Conservation (phyloP, 2,329 filamentous ascomycete species). For the Lachnellula hyalina region DNA sequence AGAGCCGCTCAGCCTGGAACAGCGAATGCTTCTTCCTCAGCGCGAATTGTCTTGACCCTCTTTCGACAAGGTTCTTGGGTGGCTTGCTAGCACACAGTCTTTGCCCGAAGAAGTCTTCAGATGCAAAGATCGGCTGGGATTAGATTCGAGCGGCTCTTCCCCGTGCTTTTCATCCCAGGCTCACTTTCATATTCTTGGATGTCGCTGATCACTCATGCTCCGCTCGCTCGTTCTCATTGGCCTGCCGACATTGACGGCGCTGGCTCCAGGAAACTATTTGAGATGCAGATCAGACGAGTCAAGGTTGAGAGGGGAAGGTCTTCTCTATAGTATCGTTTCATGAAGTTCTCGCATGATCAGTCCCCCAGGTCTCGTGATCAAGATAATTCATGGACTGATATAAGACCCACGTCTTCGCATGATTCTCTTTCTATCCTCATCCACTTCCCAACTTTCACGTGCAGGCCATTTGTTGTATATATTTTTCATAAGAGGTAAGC, state of each 20-base stretch:
- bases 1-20: conserved; percentile 15
- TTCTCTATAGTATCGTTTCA: conserved; percentile 18
- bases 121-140: neutral
- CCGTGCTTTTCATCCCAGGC: conserved; percentile 3
- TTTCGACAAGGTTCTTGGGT: neutral
- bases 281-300: conserved; percentile 27
- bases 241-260: neutral
- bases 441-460: conserved; percentile 17
- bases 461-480: conserved; percentile 25
- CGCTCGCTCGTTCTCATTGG: conserved; percentile 1
- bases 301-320: conserved; percentile 14
- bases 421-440: conserved; percentile 11
- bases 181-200: conserved; percentile 9
- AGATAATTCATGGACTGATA: conserved; percentile 9
- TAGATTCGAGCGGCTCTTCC: neutral
- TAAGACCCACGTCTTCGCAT: conserved; percentile 15
- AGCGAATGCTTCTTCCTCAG: conserved; percentile 9
- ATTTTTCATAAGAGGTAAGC: conserved; percentile 22
- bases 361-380: conserved; percentile 7
- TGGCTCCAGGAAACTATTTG: conserved; percentile 8
- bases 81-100: neutral
- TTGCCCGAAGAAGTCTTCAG: neutral
- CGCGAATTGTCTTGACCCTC: conserved; percentile 4
- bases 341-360: conserved; percentile 10
- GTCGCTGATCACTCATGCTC: conserved; percentile 8